Evolutionary conservation across 257 asterid genomes (phyloP).

Genomic region (Solanum habrochaites): DNA sequence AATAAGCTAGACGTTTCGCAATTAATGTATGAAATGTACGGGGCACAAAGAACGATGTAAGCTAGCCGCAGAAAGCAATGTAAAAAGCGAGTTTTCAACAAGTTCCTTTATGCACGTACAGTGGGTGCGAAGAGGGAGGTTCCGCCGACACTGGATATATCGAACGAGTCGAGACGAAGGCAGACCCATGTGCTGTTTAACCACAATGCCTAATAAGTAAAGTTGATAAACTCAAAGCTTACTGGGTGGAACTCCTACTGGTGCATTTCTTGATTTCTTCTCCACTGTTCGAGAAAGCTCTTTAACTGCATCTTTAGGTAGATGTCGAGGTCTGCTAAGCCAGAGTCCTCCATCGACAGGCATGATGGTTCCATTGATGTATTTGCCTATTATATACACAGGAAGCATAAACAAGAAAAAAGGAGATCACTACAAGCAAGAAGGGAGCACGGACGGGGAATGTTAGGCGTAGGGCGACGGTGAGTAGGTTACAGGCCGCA

Average conservation of each 20-base stretch:
- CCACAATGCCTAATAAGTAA: neutral
- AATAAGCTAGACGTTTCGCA: neutral
- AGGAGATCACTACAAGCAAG: neutral
- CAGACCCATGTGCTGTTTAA: neutral
- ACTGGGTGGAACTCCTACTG: conserved; percentile 55
- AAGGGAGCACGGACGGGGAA: too few species aligned
- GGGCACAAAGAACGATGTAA: too few species aligned
- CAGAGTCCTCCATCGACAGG: conserved; percentile 76
- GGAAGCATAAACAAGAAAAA: neutral
- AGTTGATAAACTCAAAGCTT: conserved; percentile 26
- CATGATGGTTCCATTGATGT: conserved; percentile 53
- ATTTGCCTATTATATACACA: conserved; percentile 48
- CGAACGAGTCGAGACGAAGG: too few species aligned
- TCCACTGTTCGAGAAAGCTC: conserved; percentile 58
- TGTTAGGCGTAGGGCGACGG: too few species aligned
- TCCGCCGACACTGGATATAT: too few species aligned
- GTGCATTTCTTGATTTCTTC: conserved; percentile 53
- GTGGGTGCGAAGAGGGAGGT: too few species aligned
- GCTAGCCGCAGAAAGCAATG: too few species aligned
- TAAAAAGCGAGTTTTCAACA: neutral
- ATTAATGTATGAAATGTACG: neutral
- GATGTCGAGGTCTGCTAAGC: conserved; percentile 57
- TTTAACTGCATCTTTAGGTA: conserved; percentile 58
- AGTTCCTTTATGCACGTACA: neutral
- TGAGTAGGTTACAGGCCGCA: too few species aligned